Evolutionary conservation across 129 eudicot genomes (phyloP).

Genomic region (Heracleum sosnowskyi): DNA sequence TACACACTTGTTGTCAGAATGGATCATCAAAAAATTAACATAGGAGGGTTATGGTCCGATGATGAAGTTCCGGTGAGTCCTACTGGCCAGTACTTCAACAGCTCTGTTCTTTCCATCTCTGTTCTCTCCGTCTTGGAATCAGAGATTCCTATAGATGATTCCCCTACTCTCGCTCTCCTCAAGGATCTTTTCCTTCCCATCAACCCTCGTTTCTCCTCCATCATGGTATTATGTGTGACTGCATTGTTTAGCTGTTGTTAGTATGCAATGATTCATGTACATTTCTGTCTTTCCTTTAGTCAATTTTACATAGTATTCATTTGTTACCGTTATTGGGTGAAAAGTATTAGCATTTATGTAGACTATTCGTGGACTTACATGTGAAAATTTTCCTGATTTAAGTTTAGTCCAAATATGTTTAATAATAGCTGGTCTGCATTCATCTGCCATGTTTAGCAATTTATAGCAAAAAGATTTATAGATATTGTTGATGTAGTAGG

Average conservation of each 20-base stretch:
- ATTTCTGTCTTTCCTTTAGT: background rate
- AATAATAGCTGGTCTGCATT: background rate
- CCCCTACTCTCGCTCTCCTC: background rate
- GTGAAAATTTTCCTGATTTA: background rate
- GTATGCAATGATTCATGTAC: background rate
- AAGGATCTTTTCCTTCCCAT: constrained; percentile 2
- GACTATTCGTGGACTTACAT: background rate
- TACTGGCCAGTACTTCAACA: constrained; percentile 15
- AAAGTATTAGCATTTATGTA: background rate
- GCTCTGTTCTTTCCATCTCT: constrained; percentile 2
- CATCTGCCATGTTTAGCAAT: background rate
- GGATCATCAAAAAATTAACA: background rate
- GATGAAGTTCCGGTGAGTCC: constrained; percentile 9
- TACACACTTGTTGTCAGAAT: background rate
- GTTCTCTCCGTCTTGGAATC: constrained; percentile 8
- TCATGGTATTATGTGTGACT: constrained; percentile 25
- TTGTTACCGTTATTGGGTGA: background rate
- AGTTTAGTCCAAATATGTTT: background rate
- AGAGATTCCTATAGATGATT: constrained; percentile 7
- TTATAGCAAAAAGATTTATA: background rate
- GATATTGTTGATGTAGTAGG: background rate
- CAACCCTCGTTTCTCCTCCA: constrained; percentile 13
- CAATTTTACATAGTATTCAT: background rate
- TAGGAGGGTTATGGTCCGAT: background rate
- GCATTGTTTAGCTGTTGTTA: background rate